Evolutionary conservation across 1,139 yeast species (phyloP), one percentile per base, ranked within the genome.

Genomic region (Kodamaea ohmeri): DNA sequence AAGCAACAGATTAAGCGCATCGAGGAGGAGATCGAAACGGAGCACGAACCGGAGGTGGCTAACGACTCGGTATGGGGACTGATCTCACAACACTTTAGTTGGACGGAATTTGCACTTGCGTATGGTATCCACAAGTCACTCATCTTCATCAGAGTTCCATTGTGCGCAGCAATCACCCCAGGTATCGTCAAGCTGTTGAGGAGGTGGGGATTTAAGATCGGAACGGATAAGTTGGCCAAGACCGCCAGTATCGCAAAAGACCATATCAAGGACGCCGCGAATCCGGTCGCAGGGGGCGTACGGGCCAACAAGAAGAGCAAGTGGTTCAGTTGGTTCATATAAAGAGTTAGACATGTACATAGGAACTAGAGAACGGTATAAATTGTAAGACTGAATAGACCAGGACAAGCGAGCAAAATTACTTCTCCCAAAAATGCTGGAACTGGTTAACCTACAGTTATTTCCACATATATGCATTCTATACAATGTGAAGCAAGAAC

Each of bases 161-260:
- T 89, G 29, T 83, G 97, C 1, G 97, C 97, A 0, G 96, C 96
- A 4, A 76, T 90, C 14, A 89, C 97, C 0, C 99, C 98, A 1
- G 60, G 79, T 4, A 73, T 88, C 2, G 96, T 88, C 12, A 70
- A 63, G 40, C 55, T 67, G 25, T 71, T 90, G 47, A 76, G 86
- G 46, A 61, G 70, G 20, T 79, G 89, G 89, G 97, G 97, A 1
- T 86, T 86, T 63, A 79, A 83, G 42, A 75, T 88, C 40, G 92
- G 92, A 4, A 70, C 73, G 16, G 71, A 65, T 38, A 65, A 66
- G 45, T 47, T 65, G 31, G 51, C 64, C 9, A 58, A 67, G 8
- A 55, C 71, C 15, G 68, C 73, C 12, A 40, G 60, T 15, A 55
- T 66, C 16, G 71, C 76, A 5, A 61, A 63, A 41, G 64, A 62